Conservation (phyloP, 371 early-diverging fungal species). For the Batrachochytrium dendrobatidis region DNA sequence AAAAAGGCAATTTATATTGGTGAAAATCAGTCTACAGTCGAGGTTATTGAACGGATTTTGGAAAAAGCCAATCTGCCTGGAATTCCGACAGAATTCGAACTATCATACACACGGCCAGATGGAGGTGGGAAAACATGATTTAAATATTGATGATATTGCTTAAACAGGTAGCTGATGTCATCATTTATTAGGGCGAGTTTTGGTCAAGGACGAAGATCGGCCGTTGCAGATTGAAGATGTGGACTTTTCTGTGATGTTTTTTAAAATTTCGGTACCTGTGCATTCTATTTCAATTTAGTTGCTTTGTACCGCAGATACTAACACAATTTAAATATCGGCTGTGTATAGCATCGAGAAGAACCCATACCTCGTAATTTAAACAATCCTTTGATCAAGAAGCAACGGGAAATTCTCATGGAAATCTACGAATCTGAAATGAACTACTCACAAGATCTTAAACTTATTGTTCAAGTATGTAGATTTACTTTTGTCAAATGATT, state of each 20-base stretch:
- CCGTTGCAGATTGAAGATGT: conserved; percentile 13
- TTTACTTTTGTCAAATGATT: background rate
- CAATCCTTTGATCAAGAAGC: conserved; percentile 11
- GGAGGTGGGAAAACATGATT: conserved; percentile 17
- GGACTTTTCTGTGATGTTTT: conserved; percentile 8
- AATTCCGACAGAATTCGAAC: conserved; percentile 20
- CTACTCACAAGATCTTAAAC: conserved; percentile 28
- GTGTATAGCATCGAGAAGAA: background rate
- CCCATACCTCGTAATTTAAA: background rate
- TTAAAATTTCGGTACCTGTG: background rate
- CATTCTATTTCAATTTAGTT: background rate
- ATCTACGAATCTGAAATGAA: conserved; percentile 33
- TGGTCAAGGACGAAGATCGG: conserved; percentile 13
- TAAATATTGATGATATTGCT: too few relatives aligned
- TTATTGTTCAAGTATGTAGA: conserved; percentile 14
- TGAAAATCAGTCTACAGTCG: conserved; percentile 14
- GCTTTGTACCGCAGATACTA: too few relatives aligned
- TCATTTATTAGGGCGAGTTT: too few relatives aligned
- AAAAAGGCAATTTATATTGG: conserved; percentile 31
- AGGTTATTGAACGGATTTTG: conserved; percentile 24
- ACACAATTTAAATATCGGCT: too few relatives aligned
- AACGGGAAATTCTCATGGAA: conserved; percentile 32
- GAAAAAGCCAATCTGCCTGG: conserved; percentile 29
- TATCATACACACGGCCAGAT: conserved; percentile 17
- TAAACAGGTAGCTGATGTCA: too few relatives aligned